Evolutionary conservation across 1,139 yeast species (phyloP).

Genomic region (Zygosaccharomyces pseudobailii): DNA sequence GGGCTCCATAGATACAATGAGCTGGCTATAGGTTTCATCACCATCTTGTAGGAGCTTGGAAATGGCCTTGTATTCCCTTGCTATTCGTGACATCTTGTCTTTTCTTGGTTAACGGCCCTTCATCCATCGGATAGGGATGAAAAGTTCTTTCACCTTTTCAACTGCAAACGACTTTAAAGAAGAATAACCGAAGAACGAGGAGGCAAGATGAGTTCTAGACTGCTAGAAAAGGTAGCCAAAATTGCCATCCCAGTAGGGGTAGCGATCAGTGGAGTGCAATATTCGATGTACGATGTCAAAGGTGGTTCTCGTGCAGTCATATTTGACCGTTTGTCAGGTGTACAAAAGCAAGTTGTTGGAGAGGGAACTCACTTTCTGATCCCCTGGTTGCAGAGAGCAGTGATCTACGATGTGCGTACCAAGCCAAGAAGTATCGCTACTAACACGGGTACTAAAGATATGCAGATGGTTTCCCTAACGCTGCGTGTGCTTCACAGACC

Average conservation of each 20-base stretch:
- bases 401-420: slow-evolving; percentile 87
- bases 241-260: slow-evolving; percentile 70
- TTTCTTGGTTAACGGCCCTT: neutral
- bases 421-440: slow-evolving; percentile 90
- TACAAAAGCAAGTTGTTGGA: slow-evolving; percentile 77
- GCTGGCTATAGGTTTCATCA: slow-evolving; percentile 32
- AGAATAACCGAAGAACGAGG: neutral
- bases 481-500: slow-evolving; percentile 93
- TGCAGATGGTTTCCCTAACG: slow-evolving; percentile 92
- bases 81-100: slow-evolving; percentile 17
- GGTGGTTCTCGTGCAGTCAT: slow-evolving; percentile 97
- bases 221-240: slow-evolving; percentile 31
- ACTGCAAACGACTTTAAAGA: neutral
- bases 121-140: slow-evolving; percentile 3
- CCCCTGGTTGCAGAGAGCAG: slow-evolving; percentile 95
- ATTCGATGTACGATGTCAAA: slow-evolving; percentile 83
- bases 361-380: slow-evolving; percentile 95
- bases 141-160: neutral
- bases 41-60: slow-evolving; percentile 35
- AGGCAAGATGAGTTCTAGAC: slow-evolving; percentile 13
- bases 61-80: slow-evolving; percentile 42
- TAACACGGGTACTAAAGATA: slow-evolving; percentile 94
- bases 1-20: slow-evolving; percentile 44
- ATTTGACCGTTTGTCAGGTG: slow-evolving; percentile 89
- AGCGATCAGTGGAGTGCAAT: slow-evolving; percentile 60